A percentile compares a stretch with the other conserved stretches of the same genome.
Conservation (phyloP, 2,329 filamentous ascomycete species). For the Herpotrichia juniperi region DNA sequence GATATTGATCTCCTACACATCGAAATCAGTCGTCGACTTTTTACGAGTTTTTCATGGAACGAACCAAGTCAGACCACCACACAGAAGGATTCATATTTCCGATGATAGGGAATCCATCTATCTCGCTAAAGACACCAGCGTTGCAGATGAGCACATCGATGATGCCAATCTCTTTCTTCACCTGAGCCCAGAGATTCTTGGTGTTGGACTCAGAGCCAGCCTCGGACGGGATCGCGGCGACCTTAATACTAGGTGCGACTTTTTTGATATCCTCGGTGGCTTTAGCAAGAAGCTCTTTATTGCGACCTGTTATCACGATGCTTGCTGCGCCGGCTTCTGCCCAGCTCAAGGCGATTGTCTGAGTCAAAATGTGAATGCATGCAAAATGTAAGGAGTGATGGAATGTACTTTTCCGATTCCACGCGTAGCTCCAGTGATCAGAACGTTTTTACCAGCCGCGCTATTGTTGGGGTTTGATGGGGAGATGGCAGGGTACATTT, state of each 20-base stretch:
- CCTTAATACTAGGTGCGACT: conserved; percentile 10
- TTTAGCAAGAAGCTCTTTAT: conserved; percentile 13
- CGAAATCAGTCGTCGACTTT: too few species aligned
- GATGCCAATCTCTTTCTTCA: conserved; percentile 5
- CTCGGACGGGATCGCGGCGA: conserved; percentile 13
- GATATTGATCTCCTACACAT: conserved; percentile 15
- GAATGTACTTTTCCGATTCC: conserved; percentile 36
- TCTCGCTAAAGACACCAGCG: conserved; percentile 11
- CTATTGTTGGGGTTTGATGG: conserved; percentile 13
- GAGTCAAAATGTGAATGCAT: background rate
- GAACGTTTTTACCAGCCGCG: conserved; percentile 24
- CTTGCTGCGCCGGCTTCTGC: conserved; percentile 19
- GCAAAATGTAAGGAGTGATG: background rate
- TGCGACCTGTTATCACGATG: conserved; percentile 22
- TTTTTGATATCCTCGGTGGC: conserved; percentile 9
- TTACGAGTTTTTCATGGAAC: too few species aligned
- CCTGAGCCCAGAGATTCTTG: conserved; percentile 15
- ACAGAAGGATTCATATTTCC: conserved; percentile 4
- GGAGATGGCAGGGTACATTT: conserved; percentile 24
- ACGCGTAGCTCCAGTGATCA: conserved; percentile 29
- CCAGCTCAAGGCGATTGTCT: conserved; percentile 32
- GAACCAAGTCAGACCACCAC: conserved; percentile 13
- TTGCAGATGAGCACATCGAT: conserved; percentile 15
- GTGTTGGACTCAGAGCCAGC: conserved; percentile 12
- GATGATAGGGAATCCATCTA: background rate